Conservation (phyloP, 1,139 yeast species). For the Geotrichum fermentans region DNA sequence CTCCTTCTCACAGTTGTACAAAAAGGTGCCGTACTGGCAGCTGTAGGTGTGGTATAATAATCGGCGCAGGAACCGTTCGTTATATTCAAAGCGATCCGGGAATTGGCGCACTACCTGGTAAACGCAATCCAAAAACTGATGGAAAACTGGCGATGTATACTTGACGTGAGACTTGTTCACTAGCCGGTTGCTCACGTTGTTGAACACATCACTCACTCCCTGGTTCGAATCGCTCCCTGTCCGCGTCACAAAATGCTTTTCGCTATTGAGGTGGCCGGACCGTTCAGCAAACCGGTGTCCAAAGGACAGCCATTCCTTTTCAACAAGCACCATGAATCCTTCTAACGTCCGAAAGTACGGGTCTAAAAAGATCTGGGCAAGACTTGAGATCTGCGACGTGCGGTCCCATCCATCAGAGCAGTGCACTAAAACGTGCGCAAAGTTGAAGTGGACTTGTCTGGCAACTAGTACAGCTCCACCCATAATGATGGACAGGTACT, state of each 20-base stretch:
- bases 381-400: conserved; percentile 81
- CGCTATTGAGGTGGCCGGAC: conserved; percentile 57
- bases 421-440: conserved; percentile 79
- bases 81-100: conserved; percentile 75
- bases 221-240: conserved; percentile 28
- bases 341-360: conserved; percentile 83
- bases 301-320: conserved; percentile 93
- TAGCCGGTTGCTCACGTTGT: conserved; percentile 35
- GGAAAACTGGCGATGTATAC: conserved; percentile 82
- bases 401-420: conserved; percentile 99
- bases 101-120: conserved; percentile 71
- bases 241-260: conserved; percentile 25
- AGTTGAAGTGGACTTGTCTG: conserved; percentile 73
- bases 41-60: conserved; percentile 83
- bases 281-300: conserved; percentile 88
- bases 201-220: conserved; percentile 41
- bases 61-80: conserved; percentile 79
- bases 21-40: conserved; percentile 90
- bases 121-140: conserved; percentile 86
- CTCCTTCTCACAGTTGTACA: conserved; percentile 71
- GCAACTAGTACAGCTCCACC: conserved; percentile 75
- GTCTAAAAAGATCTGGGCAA: conserved; percentile 82
- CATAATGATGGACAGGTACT: conserved; percentile 61
- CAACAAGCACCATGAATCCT: conserved; percentile 80
- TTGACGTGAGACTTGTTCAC: conserved; percentile 41